Conservation (phyloP, 108 stramenopile genomes). For the Aurantiochytrium sp. region DNA sequence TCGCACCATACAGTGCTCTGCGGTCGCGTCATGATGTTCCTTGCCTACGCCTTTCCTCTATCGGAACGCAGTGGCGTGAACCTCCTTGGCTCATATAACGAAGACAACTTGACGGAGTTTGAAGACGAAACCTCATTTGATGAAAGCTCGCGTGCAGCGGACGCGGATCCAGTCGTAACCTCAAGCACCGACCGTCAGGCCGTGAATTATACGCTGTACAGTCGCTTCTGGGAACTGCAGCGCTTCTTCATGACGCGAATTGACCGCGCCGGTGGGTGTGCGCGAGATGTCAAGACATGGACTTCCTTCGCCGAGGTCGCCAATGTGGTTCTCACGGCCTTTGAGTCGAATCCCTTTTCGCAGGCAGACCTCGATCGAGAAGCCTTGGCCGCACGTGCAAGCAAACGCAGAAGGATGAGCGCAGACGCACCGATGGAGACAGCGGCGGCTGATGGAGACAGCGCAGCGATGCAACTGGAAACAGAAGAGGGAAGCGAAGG, state of each 20-base stretch:
- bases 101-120: constrained; percentile 2
- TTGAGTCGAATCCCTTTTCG: neutral
- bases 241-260: constrained; percentile 5
- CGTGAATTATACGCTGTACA: constrained; percentile 34
- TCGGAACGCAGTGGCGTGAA: constrained; percentile 21
- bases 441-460: neutral
- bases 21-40: constrained; percentile 23
- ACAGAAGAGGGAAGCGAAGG: too few species aligned
- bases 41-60: neutral
- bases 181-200: constrained; percentile 9
- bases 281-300: neutral
- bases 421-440: neutral
- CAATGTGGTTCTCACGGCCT: neutral
- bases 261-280: neutral
- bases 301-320: neutral
- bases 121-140: neutral
- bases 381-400: neutral
- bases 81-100: neutral
- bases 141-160: neutral
- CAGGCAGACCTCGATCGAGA: constrained; percentile 1
- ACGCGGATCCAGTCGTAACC: neutral
- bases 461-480: too few species aligned
- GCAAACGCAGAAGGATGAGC: neutral
- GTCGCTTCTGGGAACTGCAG: constrained; percentile 37
- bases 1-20: constrained; percentile 16